Evolutionary conservation across 1,284 basidiomycete species (phyloP).

Genomic region (Fomitiporia mediterranea): DNA sequence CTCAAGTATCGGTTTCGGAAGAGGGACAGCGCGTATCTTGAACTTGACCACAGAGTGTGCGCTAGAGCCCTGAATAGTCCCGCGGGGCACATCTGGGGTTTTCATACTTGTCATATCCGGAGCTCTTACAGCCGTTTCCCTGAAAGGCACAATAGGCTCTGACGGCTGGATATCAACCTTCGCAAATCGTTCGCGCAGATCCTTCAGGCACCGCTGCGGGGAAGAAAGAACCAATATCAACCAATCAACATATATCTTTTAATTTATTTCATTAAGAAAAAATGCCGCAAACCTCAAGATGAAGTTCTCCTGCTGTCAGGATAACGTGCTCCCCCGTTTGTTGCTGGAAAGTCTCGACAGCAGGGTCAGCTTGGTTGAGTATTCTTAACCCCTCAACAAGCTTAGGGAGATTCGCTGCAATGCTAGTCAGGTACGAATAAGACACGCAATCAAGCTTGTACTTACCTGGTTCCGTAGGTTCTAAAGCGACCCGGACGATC

Average conservation of each 20-base stretch:
- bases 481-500: constrained; percentile 94
- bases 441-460: neutral
- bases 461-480: constrained; percentile 71
- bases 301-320: constrained; percentile 92
- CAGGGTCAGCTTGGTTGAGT: constrained; percentile 94
- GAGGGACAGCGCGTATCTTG: constrained; percentile 76
- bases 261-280: no score
- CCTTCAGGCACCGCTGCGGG: constrained; percentile 85
- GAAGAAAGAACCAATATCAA: neutral
- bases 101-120: constrained; percentile 87
- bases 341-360: constrained; percentile 95
- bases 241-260: neutral
- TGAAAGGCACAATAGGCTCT: constrained; percentile 95
- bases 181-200: constrained; percentile 93
- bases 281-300: constrained; percentile 88
- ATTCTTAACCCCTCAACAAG: constrained; percentile 85
- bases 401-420: constrained; percentile 83
- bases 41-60: constrained; percentile 77
- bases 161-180: constrained; percentile 90
- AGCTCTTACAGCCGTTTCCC: constrained; percentile 88
- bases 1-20: constrained; percentile 62
- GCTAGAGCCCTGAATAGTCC: constrained; percentile 71
- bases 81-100: constrained; percentile 66
- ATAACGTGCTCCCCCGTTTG: constrained; percentile 98
- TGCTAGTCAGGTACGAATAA: neutral